A percentile compares a stretch with the other conserved stretches of the same genome.
Evolutionary conservation across 1,284 basidiomycete species (phyloP).

Genomic region (Hypsizygus ulmarius): DNA sequence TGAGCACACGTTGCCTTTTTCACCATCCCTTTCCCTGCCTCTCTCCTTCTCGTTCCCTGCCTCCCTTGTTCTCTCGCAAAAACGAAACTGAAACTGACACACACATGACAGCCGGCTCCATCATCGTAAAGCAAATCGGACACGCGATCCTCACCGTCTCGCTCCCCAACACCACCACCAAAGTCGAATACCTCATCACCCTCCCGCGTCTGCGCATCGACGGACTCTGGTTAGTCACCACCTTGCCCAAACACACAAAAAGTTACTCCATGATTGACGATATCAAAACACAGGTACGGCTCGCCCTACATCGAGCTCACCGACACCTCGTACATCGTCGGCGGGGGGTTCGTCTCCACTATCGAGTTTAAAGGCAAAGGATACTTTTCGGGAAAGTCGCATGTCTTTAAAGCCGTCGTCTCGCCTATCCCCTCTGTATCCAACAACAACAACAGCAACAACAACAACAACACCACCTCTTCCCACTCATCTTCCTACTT

Average conservation of each 20-base stretch:
- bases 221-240: conserved; percentile 41
- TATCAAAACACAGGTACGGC: conserved; percentile 39
- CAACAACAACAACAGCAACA: conserved; percentile 50
- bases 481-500: neutral
- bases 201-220: conserved; percentile 78
- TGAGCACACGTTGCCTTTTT: conserved; percentile 30
- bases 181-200: conserved; percentile 87
- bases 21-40: conserved; percentile 5
- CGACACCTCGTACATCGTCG: conserved; percentile 83
- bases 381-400: conserved; percentile 92
- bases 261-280: conserved; percentile 8
- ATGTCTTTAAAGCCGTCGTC: conserved; percentile 86
- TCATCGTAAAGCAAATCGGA: conserved; percentile 93
- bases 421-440: conserved; percentile 34
- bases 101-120: conserved; percentile 65
- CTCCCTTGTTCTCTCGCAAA: no score
- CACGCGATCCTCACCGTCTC: conserved; percentile 83
- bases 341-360: conserved; percentile 51
- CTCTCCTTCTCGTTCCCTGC: no score
- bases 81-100: no score
- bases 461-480: conserved; percentile 40
- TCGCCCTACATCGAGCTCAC: conserved; percentile 88
- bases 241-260: neutral
- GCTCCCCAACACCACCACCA: conserved; percentile 53
- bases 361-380: conserved; percentile 96